These are phyloP conservation scores for Salix udensis DNA, from an alignment of 345 rosid genomes.

Conservation along the genomic window DNA sequence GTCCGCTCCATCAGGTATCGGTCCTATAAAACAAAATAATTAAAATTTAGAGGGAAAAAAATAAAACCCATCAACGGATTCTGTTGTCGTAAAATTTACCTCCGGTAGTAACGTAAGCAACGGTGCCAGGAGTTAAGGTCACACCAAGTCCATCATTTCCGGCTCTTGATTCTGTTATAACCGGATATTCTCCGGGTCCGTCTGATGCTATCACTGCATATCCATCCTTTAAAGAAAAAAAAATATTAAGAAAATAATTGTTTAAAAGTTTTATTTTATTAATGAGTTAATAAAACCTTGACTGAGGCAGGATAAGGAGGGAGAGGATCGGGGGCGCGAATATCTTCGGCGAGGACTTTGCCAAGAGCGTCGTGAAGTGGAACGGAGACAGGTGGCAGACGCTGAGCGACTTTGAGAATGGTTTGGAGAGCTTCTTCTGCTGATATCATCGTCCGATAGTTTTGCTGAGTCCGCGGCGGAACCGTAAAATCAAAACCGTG, in stretches of 20 bases:
- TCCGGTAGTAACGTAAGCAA: slow-evolving; percentile 98
- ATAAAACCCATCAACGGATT: not conserved
- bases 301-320: slow-evolving; percentile 96
- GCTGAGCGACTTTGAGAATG: slow-evolving; percentile 54
- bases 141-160: slow-evolving; percentile 90
- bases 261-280: not conserved
- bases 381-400: slow-evolving; percentile 52
- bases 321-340: slow-evolving; percentile 75
- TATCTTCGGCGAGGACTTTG: slow-evolving; percentile 77
- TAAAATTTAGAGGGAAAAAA: not conserved
- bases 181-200: slow-evolving; percentile 89
- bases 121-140: slow-evolving; percentile 76
- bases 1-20: slow-evolving; percentile 95
- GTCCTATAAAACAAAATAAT: slow-evolving; percentile 44
- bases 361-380: slow-evolving; percentile 68
- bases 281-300: slow-evolving; percentile 39
- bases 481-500: too few relatives aligned
- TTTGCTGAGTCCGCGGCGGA: not conserved
- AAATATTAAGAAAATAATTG: not conserved
- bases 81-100: slow-evolving; percentile 32
- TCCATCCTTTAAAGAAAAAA: slow-evolving; percentile 62
- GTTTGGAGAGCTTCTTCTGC: slow-evolving; percentile 59
- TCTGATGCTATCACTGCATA: slow-evolving; percentile 91
- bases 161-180: slow-evolving; percentile 90
- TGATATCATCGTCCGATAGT: slow-evolving; percentile 40